These are phyloP conservation scores for Coemansia erecta DNA, from an alignment of 192 early-diverging fungal species.

Conservation along the genomic window DNA sequence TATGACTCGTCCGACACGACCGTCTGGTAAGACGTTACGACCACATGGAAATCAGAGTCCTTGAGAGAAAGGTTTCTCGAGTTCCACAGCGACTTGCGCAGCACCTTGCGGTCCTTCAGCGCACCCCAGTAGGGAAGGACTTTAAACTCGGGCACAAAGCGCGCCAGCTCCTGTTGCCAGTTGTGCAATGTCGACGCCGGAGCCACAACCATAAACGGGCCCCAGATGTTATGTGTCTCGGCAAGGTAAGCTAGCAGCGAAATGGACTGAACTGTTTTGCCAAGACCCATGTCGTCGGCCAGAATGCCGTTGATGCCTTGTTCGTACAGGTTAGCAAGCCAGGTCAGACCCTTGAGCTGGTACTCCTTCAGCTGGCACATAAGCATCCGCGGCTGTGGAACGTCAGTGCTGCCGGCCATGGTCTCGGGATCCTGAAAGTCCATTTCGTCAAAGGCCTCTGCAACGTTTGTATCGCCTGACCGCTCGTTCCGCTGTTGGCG, in stretches of 20 bases:
- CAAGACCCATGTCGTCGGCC: constrained; percentile 83
- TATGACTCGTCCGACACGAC: constrained; percentile 79
- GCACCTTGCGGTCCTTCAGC: constrained; percentile 74
- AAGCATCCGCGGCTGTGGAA: constrained; percentile 81
- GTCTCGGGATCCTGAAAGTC: constrained; percentile 82
- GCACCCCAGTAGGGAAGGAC: constrained; percentile 88
- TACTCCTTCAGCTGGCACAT: constrained; percentile 82
- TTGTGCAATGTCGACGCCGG: constrained; percentile 88
- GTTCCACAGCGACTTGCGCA: constrained; percentile 74
- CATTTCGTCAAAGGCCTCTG: constrained; percentile 70
- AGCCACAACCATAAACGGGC: constrained; percentile 86
- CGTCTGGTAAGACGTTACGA: constrained; percentile 89
- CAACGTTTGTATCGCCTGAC: constrained; percentile 41
- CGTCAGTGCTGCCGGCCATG: constrained; percentile 64
- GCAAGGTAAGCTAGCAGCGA: constrained; percentile 85
- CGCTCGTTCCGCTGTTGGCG: constrained; percentile 5
- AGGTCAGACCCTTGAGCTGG: constrained; percentile 81
- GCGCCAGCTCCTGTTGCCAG: constrained; percentile 86
- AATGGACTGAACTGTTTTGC: constrained; percentile 90
- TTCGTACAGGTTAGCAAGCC: constrained; percentile 84
- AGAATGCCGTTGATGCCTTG: constrained; percentile 90
- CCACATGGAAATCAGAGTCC: constrained; percentile 82
- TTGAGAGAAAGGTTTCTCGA: constrained; percentile 71
- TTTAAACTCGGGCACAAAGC: constrained; percentile 77
- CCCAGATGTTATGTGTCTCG: constrained; percentile 84